A percentile compares a stretch with the other conserved stretches of the same genome.
Conservation (phyloP, 148 eudicot genomes). For the Dianthus caryophyllus region DNA sequence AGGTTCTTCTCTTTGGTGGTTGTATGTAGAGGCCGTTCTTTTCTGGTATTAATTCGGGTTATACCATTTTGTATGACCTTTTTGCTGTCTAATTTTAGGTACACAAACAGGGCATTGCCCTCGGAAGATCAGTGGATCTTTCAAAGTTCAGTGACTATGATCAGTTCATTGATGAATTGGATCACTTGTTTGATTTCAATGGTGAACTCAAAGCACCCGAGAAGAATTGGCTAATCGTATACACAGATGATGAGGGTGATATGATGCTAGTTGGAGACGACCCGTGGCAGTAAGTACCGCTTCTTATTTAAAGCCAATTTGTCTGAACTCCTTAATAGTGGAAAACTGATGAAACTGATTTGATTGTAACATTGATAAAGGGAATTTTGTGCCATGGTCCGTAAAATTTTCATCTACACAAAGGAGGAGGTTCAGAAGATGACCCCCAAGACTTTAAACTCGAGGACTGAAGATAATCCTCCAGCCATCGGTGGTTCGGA, state of each 20-base stretch:
- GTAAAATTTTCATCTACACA: conserved; percentile 79
- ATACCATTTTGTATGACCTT: neutral
- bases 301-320: neutral
- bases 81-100: conserved; percentile 45
- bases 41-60: too few relatives aligned
- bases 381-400: conserved; percentile 90
- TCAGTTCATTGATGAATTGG: conserved; percentile 75
- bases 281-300: conserved; percentile 81
- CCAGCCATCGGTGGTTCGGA: conserved; percentile 47
- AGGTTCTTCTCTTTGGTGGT: too few relatives aligned
- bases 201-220: conserved; percentile 66
- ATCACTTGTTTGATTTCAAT: conserved; percentile 64
- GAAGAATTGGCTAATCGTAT: conserved; percentile 82
- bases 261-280: conserved; percentile 99
- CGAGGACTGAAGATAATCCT: conserved; percentile 49
- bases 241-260: conserved; percentile 95
- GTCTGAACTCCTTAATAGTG: neutral
- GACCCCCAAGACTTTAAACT: conserved; percentile 56
- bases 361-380: conserved; percentile 31
- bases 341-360: neutral
- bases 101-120: conserved; percentile 91
- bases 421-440: conserved; percentile 89
- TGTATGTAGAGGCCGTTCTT: too few relatives aligned
- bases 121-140: conserved; percentile 94
- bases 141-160: conserved; percentile 72